Base-by-base conservation (phyloP, 192 early-diverging fungal species). In the Spizellomyces sp. region DNA sequence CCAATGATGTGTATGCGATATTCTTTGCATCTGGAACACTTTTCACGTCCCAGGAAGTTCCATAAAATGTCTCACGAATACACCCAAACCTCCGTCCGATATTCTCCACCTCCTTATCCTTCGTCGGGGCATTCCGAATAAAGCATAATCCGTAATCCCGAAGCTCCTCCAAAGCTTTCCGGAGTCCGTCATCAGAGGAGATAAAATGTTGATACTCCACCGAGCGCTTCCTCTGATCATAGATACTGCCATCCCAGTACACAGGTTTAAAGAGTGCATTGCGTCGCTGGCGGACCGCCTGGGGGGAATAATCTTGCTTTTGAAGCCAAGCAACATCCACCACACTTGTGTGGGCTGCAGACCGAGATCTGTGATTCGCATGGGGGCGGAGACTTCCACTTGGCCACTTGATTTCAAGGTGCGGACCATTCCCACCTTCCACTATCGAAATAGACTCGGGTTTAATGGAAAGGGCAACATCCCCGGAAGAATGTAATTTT, bases 1-100 rank as follows among this genome's bases (percentile, higher is more conserved):
- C 82, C 27, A 95, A 80, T 57, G 79, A 83, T 0, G 93, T 94
- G 71, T 95, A 95, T 5, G 93, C 93, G 78, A 95, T 92, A 77
- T 95, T 95, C 65, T 87, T 91, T 10, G 91, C 84, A 56, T 91
- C 78, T 6, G 85, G 85, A 4, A 89, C 77, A 47, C 82, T 90
- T 77, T 90, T 91, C 43, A 95, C 93, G 77, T 95, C 86, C 86
- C 88, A 94, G 17, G 84, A 83, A 8, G 74, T 58, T 5, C 92
- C 92, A 80, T 95, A 95, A 69, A 95, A 91, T 0, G 90, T 90
- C 46, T 91, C 81, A 62, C 84, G 73, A 42, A 93, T 66, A 58
- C 81, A 83, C 2, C 93, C 90, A 69, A 94, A 90, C 64, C 83
- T 64, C 61, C 87, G 77, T 1, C 87, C 88, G 6, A 90, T 86